Evolutionary conservation across 2,329 filamentous ascomycete genomes (phyloP), one percentile per base, ranked within the genome.

Genomic region (Neopestalotiopsis clavispora): DNA sequence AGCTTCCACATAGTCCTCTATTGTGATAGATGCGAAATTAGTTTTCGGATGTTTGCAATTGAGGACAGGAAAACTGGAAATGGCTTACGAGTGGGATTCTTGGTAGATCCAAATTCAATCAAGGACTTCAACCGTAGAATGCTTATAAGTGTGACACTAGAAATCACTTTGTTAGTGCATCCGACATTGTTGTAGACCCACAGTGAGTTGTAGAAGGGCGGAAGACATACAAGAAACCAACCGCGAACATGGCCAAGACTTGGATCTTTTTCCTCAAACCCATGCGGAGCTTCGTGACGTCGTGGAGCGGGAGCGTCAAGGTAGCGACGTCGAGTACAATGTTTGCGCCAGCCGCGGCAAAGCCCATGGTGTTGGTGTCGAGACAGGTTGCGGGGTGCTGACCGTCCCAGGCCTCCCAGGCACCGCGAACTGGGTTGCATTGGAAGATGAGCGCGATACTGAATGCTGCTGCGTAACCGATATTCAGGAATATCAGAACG

Each of bases 221-320:
- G 20, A 13, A 30, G 9, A 66, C 70, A 30, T 38, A 70, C 69
- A 74, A 73, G 57, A 73, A 71, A 17, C 73, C 72, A 14, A 75
- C 70, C n/a, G 67, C 68, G 45, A 75, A 75, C 71, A 74, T 75
- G n/a, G 69, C 58, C 9, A 73, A 28, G n/a, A 74, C 69, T 67
- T 71, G 70, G 0, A 69, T 52, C 70, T 74, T 75, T 66, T 73
- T 75, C 30, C 62, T 69, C 30, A 67, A 13, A 2, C 70, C 70
- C 69, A 74, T 71, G 20, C 58, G 65, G 0, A 75, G 72, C 2
- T 58, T 42, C 28, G 38, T 62, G 6, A 75, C 67, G 57, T 70
- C 65, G 2, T 70, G 70, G 12, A 75, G 65, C 9, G 73, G 73
- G 7, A 77, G 60, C 28, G 69, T 66, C 12, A 75, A 45, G 9